Evolutionary conservation across 2,329 filamentous ascomycete species (phyloP).

Genomic region (Penicillium sp.): DNA sequence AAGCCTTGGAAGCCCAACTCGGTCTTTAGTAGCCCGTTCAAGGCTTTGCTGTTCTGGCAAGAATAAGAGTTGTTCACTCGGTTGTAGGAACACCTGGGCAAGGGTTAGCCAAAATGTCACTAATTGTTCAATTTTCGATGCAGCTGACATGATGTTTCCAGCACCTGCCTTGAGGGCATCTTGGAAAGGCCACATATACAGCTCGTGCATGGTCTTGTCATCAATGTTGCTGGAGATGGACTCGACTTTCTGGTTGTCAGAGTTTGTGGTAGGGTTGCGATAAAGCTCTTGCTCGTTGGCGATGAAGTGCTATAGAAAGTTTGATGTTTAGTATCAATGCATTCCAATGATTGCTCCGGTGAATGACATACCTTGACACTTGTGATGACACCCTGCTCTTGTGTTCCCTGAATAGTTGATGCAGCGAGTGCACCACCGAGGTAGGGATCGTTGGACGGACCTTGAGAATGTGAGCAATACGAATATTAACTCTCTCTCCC

Average conservation of each 20-base stretch:
- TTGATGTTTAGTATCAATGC: background rate
- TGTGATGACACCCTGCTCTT: slow-evolving; percentile 50
- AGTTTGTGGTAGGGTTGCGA: slow-evolving; percentile 34
- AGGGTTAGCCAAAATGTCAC: slow-evolving; percentile 46
- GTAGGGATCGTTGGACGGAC: slow-evolving; percentile 47
- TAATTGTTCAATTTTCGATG: slow-evolving; percentile 23
- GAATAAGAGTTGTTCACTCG: slow-evolving; percentile 75
- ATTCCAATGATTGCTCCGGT: background rate
- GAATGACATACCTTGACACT: slow-evolving; percentile 32
- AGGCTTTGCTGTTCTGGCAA: slow-evolving; percentile 77
- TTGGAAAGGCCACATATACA: slow-evolving; percentile 70
- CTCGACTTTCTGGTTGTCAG: slow-evolving; percentile 45
- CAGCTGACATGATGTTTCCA: slow-evolving; percentile 63
- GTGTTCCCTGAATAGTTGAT: slow-evolving; percentile 49
- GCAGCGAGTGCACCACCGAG: slow-evolving; percentile 47
- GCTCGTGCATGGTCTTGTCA: slow-evolving; percentile 69
- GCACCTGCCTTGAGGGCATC: slow-evolving; percentile 65
- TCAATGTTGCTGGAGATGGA: slow-evolving; percentile 68
- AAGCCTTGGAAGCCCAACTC: slow-evolving; percentile 84
- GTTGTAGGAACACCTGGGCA: slow-evolving; percentile 28
- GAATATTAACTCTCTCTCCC: too few relatives aligned
- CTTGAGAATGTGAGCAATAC: slow-evolving; percentile 13
- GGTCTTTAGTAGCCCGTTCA: slow-evolving; percentile 78
- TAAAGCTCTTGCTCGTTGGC: slow-evolving; percentile 65
- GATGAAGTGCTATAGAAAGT: slow-evolving; percentile 59